Percentiles rank a stretch among this genome's conserved stretches.
phyloP scores from a whole-genome alignment of 495 filamentous ascomycete species.

The Xanthoparmelia taractica region DNA sequence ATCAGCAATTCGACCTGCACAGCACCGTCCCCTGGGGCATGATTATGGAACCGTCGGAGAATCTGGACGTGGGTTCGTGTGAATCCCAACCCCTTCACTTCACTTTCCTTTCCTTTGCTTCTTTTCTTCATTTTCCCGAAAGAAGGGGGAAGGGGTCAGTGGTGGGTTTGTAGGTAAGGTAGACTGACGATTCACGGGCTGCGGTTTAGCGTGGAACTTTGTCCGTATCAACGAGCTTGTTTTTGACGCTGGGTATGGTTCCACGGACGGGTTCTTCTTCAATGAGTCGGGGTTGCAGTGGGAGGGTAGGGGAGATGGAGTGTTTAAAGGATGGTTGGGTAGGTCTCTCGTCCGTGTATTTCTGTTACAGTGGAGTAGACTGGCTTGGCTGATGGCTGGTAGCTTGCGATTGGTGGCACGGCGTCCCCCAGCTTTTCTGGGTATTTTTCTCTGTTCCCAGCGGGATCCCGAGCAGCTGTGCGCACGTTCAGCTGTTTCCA shows the following conservation, averaged over 20 bases:
- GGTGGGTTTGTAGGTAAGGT: background rate
- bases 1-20: slow-evolving; percentile 33
- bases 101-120: background rate
- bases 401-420: slow-evolving; percentile 53
- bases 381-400: slow-evolving; percentile 5
- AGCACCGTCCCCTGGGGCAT: slow-evolving; percentile 38
- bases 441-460: slow-evolving; percentile 30
- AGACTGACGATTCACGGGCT: background rate
- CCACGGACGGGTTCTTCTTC: slow-evolving; percentile 34
- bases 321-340: slow-evolving; percentile 49
- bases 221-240: slow-evolving; percentile 34
- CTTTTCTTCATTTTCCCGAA: background rate
- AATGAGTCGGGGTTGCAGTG: slow-evolving; percentile 32
- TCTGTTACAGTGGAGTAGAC: background rate
- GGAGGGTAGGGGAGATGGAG: slow-evolving; percentile 13
- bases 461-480: slow-evolving; percentile 40
- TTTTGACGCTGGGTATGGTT: slow-evolving; percentile 29
- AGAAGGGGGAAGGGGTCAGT: too few relatives aligned
- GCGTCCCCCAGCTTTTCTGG: slow-evolving; percentile 48
- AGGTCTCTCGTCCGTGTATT: slow-evolving; percentile 21
- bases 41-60: slow-evolving; percentile 25
- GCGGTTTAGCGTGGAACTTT: slow-evolving; percentile 23
- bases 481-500: slow-evolving; percentile 34
- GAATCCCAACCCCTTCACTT: too few relatives aligned
- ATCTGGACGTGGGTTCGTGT: slow-evolving; percentile 25